These are phyloP conservation scores for Aspergillus panamensis DNA, from an alignment of 495 filamentous ascomycete species.

Conservation along the genomic window DNA sequence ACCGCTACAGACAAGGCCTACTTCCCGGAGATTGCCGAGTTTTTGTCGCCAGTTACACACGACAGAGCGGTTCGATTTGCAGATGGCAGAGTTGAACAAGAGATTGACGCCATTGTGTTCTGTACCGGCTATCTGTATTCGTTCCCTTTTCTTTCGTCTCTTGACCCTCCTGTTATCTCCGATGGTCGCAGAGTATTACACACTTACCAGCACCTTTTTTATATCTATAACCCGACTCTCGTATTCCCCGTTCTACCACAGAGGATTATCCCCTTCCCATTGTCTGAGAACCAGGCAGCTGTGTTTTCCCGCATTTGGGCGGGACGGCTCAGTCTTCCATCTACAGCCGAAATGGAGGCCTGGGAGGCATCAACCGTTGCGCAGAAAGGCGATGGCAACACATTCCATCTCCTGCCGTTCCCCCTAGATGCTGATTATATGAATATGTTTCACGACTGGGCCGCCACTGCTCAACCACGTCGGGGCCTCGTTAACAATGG, in stretches of 20 bases:
- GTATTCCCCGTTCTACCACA: conserved; percentile 72
- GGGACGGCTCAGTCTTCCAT: conserved; percentile 60
- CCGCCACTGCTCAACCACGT: conserved; percentile 39
- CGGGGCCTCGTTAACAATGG: conserved; percentile 43
- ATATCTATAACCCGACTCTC: conserved; percentile 70
- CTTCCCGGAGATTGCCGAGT: conserved; percentile 57
- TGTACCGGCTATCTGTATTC: conserved; percentile 60
- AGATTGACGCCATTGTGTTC: conserved; percentile 56
- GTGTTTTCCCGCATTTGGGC: conserved; percentile 74
- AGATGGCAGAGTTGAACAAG: conserved; percentile 45
- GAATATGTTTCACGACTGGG: conserved; percentile 65
- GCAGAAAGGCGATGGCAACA: conserved; percentile 45
- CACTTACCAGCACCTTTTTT: conserved; percentile 75
- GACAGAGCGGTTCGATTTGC: conserved; percentile 50
- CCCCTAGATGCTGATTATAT: conserved; percentile 77
- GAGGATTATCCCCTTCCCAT: conserved; percentile 78
- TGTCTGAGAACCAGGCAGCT: conserved; percentile 74
- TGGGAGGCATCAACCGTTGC: conserved; percentile 54
- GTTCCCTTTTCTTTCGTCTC: conserved; percentile 52
- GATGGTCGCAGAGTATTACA: conserved; percentile 66
- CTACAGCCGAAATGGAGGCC: conserved; percentile 54
- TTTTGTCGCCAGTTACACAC: conserved; percentile 39
- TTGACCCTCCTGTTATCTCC: conserved; percentile 57
- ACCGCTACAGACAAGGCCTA: conserved; percentile 43
- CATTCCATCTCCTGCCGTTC: conserved; percentile 65